These are phyloP conservation scores for Picea engelmannii DNA, from an alignment of 83 land plant genomes.

Conservation along the genomic window DNA sequence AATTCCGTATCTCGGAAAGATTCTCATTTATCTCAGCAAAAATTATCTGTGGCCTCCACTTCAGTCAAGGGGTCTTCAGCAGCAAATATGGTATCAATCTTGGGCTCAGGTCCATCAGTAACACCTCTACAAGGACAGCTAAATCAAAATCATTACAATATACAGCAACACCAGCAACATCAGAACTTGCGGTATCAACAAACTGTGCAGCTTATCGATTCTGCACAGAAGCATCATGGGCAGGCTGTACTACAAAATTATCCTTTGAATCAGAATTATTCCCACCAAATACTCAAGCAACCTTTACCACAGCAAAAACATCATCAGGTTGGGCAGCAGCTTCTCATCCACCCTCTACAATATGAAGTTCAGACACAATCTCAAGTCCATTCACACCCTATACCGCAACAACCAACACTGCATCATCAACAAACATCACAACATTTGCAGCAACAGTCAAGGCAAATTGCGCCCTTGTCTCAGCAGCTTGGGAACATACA, in stretches of 20 bases:
- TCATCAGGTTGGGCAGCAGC: neutral
- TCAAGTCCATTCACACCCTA: neutral
- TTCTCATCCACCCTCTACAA: neutral
- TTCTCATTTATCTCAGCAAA: slow-evolving; percentile 1
- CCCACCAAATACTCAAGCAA: neutral
- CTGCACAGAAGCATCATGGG: neutral
- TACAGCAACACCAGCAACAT: neutral
- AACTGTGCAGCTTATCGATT: too few relatives aligned
- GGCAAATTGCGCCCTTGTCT: neutral
- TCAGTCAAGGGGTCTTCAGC: slow-evolving; percentile 1
- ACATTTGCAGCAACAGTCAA: neutral
- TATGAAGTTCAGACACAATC: neutral
- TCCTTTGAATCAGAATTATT: slow-evolving; percentile 2
- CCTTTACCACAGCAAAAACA: neutral
- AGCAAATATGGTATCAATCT: slow-evolving; percentile 4
- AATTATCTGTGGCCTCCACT: neutral
- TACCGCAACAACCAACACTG: slow-evolving; percentile 7
- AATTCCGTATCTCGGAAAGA: neutral
- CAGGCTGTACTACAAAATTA: neutral
- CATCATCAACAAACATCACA: neutral
- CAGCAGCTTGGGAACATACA: too few relatives aligned
- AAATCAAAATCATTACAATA: neutral
- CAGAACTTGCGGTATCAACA: neutral
- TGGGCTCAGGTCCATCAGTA: neutral
- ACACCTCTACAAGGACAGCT: neutral